phyloP scores from a whole-genome alignment of 2,329 filamentous ascomycete genomes.

The Ceratocystis lukuohia region DNA sequence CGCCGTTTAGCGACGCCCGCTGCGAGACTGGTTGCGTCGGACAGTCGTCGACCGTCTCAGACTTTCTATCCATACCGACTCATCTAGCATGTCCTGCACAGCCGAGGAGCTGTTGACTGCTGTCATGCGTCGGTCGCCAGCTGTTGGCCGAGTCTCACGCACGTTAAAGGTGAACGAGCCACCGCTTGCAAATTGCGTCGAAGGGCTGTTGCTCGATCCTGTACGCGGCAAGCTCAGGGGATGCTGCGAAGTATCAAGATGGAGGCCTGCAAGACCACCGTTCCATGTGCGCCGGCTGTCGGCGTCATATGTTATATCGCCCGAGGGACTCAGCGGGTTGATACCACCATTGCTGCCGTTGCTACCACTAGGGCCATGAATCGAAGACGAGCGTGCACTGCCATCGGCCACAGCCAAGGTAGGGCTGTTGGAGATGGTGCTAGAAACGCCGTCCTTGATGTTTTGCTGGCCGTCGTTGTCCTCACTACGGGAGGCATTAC shows the following conservation, averaged over 20 bases:
- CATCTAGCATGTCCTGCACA: slow-evolving; percentile 72
- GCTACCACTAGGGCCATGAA: slow-evolving; percentile 9
- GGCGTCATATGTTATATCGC: slow-evolving; percentile 25
- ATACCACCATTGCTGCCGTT: neutral
- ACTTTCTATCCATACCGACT: slow-evolving; percentile 87
- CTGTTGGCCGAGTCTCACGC: slow-evolving; percentile 31
- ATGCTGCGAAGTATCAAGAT: slow-evolving; percentile 33
- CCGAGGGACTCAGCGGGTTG: slow-evolving; percentile 18
- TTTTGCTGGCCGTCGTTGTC: neutral
- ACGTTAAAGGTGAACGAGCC: slow-evolving; percentile 46
- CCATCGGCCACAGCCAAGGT: slow-evolving; percentile 12
- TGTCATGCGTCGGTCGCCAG: slow-evolving; percentile 16
- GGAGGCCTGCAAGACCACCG: slow-evolving; percentile 26
- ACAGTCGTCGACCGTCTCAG: slow-evolving; percentile 76
- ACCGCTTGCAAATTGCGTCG: slow-evolving; percentile 32
- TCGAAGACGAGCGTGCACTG: slow-evolving; percentile 2
- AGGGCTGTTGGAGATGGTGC: slow-evolving; percentile 15
- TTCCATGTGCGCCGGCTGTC: slow-evolving; percentile 29
- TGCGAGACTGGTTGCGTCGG: slow-evolving; percentile 25
- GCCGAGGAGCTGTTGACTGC: slow-evolving; percentile 17
- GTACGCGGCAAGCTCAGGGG: slow-evolving; percentile 41
- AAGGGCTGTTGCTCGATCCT: slow-evolving; percentile 22
- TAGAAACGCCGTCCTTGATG: slow-evolving; percentile 2
- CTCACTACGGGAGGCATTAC: slow-evolving; percentile 23
- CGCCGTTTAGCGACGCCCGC: neutral